phyloP scores from a whole-genome alignment of 1,139 yeast species.

The Saccharomyces hybrid region DNA sequence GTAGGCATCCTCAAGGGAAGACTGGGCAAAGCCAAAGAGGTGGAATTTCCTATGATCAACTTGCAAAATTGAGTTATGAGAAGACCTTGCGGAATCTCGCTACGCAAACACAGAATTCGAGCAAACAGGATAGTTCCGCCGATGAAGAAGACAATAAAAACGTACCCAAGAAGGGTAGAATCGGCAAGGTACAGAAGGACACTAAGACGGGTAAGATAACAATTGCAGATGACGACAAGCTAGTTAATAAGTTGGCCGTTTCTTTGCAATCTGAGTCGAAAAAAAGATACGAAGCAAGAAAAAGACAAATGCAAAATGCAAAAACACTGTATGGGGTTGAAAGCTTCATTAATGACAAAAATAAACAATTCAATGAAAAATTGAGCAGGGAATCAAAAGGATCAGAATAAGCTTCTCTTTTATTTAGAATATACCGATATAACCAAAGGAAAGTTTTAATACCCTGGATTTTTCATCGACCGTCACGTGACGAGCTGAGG shows the following conservation, averaged over 20 bases:
- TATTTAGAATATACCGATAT: background rate
- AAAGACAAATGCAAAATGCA: slow-evolving; percentile 12
- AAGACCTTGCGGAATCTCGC: slow-evolving; percentile 34
- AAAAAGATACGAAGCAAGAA: slow-evolving; percentile 20
- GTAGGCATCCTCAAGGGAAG: slow-evolving; percentile 32
- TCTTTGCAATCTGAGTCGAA: slow-evolving; percentile 20
- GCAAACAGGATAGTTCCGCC: slow-evolving; percentile 28
- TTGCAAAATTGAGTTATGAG: slow-evolving; percentile 27
- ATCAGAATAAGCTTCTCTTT: background rate
- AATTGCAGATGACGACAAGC: slow-evolving; percentile 17
- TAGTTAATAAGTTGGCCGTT: slow-evolving; percentile 17
- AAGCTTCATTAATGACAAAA: slow-evolving; percentile 54
- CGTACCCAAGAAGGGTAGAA: slow-evolving; percentile 7
- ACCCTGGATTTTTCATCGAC: background rate
- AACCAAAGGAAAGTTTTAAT: background rate
- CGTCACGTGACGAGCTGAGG: background rate
- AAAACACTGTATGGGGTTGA: slow-evolving; percentile 5
- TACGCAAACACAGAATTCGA: background rate
- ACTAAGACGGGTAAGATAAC: slow-evolving; percentile 11
- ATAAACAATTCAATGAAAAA: slow-evolving; percentile 70
- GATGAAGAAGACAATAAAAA: slow-evolving; percentile 14
- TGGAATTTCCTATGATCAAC: slow-evolving; percentile 20
- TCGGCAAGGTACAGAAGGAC: slow-evolving; percentile 8
- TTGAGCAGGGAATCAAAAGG: slow-evolving; percentile 33
- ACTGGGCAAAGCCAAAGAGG: slow-evolving; percentile 37